Percentiles rank a stretch among this genome's conserved stretches.
Conservation (phyloP, 2,329 filamentous ascomycete genomes). For the Ceratocystis alfenasii region DNA sequence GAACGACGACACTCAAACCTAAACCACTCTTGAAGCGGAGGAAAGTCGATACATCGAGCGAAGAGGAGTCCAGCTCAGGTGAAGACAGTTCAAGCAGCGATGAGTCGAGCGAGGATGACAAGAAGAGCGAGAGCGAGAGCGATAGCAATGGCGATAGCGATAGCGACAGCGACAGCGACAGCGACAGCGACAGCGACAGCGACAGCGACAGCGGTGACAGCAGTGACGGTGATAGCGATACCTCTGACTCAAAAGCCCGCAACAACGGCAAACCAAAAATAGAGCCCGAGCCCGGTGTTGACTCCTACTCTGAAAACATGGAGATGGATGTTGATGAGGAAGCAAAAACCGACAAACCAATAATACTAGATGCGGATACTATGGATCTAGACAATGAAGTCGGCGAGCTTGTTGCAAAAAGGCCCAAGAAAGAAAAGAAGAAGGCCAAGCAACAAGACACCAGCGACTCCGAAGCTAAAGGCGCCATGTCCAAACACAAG, state of each 20-base stretch:
- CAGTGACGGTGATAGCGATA: background rate
- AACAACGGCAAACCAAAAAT: background rate
- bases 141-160: background rate
- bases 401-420: constrained; percentile 23
- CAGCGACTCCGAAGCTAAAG: constrained; percentile 11
- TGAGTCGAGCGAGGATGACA: constrained; percentile 4
- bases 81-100: constrained; percentile 6
- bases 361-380: constrained; percentile 6
- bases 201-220: constrained; percentile 11
- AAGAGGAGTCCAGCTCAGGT: background rate
- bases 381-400: constrained; percentile 12
- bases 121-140: background rate
- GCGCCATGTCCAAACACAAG: constrained; percentile 23
- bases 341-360: background rate
- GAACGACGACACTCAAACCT: background rate
- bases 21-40: constrained; percentile 8
- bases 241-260: background rate
- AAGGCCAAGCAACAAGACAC: constrained; percentile 27
- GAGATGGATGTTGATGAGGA: constrained; percentile 22
- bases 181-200: background rate
- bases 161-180: background rate
- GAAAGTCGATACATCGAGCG: constrained; percentile 6
- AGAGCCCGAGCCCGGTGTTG: background rate
- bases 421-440: constrained; percentile 25
- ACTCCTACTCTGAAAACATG: background rate